Evolutionary conservation across 805 yeast species (phyloP).

Genomic region (Geotrichum ghanense): DNA sequence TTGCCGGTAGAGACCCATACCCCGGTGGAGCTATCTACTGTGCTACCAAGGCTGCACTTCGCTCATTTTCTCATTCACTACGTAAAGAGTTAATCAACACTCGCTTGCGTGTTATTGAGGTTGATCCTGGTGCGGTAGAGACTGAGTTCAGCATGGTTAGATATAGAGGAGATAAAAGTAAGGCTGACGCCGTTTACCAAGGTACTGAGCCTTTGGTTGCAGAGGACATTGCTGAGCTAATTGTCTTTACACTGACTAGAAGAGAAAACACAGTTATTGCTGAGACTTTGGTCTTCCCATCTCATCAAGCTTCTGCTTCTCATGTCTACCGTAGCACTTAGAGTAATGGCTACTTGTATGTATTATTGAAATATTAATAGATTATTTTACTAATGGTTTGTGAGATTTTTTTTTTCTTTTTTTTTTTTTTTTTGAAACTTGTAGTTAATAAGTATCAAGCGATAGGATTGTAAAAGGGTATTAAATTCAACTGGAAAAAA

Average conservation of each 20-base stretch:
- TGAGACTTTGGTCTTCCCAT: slow-evolving; percentile 73
- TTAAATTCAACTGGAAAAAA: no score
- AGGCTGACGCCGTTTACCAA: slow-evolving; percentile 53
- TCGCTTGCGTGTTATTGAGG: slow-evolving; percentile 56
- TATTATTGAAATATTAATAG: slow-evolving; percentile 6
- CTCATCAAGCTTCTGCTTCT: slow-evolving; percentile 71
- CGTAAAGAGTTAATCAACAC: slow-evolving; percentile 70
- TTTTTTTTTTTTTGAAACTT: no score
- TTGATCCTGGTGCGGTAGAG: slow-evolving; percentile 72
- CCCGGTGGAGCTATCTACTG: slow-evolving; percentile 66
- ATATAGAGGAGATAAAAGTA: slow-evolving; percentile 47
- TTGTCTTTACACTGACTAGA: slow-evolving; percentile 55
- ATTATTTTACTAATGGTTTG: no score
- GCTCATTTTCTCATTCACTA: slow-evolving; percentile 44
- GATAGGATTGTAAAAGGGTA: no score
- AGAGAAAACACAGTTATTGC: slow-evolving; percentile 64
- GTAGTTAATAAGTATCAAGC: no score
- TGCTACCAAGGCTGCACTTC: slow-evolving; percentile 53
- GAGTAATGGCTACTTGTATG: slow-evolving; percentile 1
- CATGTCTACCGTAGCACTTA: slow-evolving; percentile 35
- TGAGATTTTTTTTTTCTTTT: no score
- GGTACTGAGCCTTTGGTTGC: slow-evolving; percentile 63
- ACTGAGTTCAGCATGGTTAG: slow-evolving; percentile 62
- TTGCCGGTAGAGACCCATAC: slow-evolving; percentile 62
- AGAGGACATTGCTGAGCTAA: slow-evolving; percentile 64